These are phyloP conservation scores for Trichoderma pleuroti DNA, from an alignment of 2,329 filamentous ascomycete genomes.

Conservation along the genomic window DNA sequence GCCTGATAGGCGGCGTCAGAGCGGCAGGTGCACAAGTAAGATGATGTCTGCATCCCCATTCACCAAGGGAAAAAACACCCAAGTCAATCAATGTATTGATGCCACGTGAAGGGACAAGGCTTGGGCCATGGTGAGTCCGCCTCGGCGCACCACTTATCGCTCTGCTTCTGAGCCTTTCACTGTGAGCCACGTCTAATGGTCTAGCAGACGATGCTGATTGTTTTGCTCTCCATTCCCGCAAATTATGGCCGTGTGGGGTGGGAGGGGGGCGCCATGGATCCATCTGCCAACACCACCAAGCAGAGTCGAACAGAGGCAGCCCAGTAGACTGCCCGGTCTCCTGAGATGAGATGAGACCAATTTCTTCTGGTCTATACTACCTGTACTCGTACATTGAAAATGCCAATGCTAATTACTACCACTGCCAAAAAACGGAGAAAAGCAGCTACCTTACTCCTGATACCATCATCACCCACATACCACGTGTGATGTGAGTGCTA, in stretches of 20 bases:
- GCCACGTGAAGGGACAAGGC: background rate
- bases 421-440: background rate
- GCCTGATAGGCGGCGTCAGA: background rate
- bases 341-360: background rate
- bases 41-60: background rate
- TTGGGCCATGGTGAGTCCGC: background rate
- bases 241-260: background rate
- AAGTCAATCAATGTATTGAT: background rate
- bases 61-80: background rate
- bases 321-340: background rate
- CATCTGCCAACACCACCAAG: background rate
- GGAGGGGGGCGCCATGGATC: background rate
- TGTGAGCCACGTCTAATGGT: constrained; percentile 3
- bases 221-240: background rate
- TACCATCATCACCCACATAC: too few relatives aligned
- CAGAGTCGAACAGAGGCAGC: background rate
- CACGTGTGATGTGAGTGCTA: too few relatives aligned
- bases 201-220: background rate
- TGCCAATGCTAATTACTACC: background rate
- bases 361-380: background rate
- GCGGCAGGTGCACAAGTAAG: background rate
- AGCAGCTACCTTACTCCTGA: background rate
- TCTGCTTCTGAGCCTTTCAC: background rate
- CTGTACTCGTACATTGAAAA: background rate
- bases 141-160: background rate